Evolutionary conservation across 257 asterid genomes (phyloP).

Genomic region (Solanum megistacrolobum): DNA sequence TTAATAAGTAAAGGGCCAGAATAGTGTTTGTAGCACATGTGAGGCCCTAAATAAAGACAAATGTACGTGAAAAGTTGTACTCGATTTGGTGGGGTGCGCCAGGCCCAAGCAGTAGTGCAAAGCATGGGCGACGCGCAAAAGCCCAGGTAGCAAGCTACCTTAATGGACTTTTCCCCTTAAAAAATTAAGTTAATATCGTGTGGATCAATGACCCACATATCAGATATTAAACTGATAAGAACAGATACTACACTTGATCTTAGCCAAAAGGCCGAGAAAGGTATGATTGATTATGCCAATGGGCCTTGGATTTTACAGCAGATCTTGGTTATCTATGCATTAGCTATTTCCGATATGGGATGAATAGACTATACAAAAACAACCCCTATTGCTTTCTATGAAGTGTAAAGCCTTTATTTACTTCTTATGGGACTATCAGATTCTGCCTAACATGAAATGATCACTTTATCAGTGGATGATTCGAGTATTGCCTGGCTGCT

Average conservation of each 20-base stretch:
- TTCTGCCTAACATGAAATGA: neutral
- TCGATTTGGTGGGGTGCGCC: neutral
- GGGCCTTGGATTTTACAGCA: neutral
- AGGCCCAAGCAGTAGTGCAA: neutral
- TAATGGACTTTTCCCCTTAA: rapidly evolving
- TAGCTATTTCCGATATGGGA: neutral
- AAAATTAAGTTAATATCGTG: neutral
- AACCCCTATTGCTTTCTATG: neutral
- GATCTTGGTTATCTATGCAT: neutral
- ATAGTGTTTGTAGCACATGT: no score
- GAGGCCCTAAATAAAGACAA: no score
- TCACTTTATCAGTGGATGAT: neutral
- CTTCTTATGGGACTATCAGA: neutral
- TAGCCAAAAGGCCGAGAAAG: constrained; percentile 32
- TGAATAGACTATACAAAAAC: neutral
- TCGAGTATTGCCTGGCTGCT: neutral
- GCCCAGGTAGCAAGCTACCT: neutral
- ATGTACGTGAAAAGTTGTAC: neutral
- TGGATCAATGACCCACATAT: neutral
- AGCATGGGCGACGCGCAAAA: rapidly evolving
- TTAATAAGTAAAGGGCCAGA: no score
- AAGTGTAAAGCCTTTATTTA: neutral
- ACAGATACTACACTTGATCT: constrained; percentile 36
- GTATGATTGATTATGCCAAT: rapidly evolving
- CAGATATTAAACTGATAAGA: constrained; percentile 34